These are phyloP conservation scores for Penicillium parvum DNA, from an alignment of 495 filamentous ascomycete species.

Conservation along the genomic window DNA sequence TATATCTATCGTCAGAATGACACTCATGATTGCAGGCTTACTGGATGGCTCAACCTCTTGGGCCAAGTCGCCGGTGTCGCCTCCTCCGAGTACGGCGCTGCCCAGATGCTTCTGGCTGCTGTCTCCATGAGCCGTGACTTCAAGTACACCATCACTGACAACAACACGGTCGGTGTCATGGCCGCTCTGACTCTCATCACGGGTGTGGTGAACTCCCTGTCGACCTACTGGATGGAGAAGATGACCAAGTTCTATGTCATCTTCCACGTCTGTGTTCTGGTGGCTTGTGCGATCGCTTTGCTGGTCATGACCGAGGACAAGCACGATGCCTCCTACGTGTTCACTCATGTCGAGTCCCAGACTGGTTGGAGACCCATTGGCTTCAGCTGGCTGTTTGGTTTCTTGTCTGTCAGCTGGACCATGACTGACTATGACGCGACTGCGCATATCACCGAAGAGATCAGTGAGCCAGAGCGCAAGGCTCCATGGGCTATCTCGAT, in stretches of 20 bases:
- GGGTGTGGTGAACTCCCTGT: conserved; percentile 55
- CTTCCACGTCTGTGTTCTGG: conserved; percentile 57
- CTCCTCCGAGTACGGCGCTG: conserved; percentile 62
- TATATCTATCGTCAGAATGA: neutral
- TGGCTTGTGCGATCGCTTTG: conserved; percentile 56
- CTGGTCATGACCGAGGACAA: conserved; percentile 56
- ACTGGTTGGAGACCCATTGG: conserved; percentile 62
- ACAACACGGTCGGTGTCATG: conserved; percentile 57
- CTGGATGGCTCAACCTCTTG: conserved; percentile 65
- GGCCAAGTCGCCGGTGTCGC: conserved; percentile 63
- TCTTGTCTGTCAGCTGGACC: conserved; percentile 64
- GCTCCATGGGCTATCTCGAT: conserved; percentile 58
- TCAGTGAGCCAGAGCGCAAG: conserved; percentile 52
- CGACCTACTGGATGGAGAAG: conserved; percentile 58
- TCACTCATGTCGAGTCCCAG: conserved; percentile 54
- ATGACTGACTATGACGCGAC: conserved; percentile 57
- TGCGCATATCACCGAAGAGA: conserved; percentile 61
- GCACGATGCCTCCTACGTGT: conserved; percentile 57
- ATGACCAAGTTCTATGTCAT: conserved; percentile 62
- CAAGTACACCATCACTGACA: conserved; percentile 47
- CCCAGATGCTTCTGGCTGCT: conserved; percentile 63
- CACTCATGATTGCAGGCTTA: conserved; percentile 16
- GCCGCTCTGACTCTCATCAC: conserved; percentile 52
- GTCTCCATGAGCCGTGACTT: conserved; percentile 58
- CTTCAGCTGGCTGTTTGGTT: conserved; percentile 67